Percentiles rank a stretch among this genome's conserved stretches.
These are phyloP conservation scores for Aristolochia fimbriata DNA, from an alignment of 164 flowering plant genomes.

Conservation along the genomic window DNA sequence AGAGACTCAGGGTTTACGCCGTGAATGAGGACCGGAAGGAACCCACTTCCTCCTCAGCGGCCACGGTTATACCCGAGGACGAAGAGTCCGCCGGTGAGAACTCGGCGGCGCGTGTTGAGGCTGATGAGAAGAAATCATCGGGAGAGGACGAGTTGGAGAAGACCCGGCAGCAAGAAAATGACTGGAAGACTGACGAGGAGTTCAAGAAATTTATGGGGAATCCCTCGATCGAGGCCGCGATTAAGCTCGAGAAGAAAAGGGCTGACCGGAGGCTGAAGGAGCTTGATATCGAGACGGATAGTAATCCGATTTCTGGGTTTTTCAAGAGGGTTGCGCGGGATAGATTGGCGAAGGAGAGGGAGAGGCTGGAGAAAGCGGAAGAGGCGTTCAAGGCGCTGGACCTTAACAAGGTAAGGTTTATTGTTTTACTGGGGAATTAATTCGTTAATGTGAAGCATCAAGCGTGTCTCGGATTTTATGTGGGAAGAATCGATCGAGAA, in stretches of 20 bases:
- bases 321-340: conserved; percentile 46
- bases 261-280: conserved; percentile 86
- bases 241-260: conserved; percentile 90
- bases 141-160: conserved; percentile 12
- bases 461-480: no score
- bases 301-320: conserved; percentile 45
- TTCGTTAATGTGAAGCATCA: neutral
- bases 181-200: conserved; percentile 91
- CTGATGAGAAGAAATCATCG: neutral
- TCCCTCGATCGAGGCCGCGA: conserved; percentile 91
- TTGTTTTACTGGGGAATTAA: neutral
- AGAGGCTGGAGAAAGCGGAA: conserved; percentile 77
- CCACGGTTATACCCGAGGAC: neutral
- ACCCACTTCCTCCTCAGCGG: conserved; percentile 9
- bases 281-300: conserved; percentile 53
- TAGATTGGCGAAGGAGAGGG: conserved; percentile 55
- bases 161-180: conserved; percentile 48
- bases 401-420: conserved; percentile 57
- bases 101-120: neutral
- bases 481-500: no score
- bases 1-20: conserved; percentile 1
- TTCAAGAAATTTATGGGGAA: conserved; percentile 97
- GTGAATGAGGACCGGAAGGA: conserved; percentile 2
- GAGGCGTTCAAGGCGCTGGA: conserved; percentile 85
- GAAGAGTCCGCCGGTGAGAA: neutral